Percentiles rank a stretch among this genome's conserved stretches.
phyloP scores from a whole-genome alignment of 2,329 filamentous ascomycete species.

The Biscogniauxia marginata region DNA sequence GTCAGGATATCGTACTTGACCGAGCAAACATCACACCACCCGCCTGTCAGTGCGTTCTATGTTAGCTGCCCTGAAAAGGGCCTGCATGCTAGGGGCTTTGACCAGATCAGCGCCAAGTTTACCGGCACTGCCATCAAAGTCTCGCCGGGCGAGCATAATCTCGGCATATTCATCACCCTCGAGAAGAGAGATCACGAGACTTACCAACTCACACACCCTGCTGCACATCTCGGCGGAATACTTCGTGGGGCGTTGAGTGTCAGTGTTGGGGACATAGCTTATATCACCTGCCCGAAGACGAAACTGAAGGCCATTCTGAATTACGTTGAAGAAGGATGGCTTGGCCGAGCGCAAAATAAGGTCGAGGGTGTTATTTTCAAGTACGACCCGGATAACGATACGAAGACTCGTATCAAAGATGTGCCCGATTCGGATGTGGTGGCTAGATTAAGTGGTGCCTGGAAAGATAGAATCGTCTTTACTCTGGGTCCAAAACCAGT shows the following conservation, averaged over 20 bases:
- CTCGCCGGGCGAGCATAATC: slow-evolving; percentile 85
- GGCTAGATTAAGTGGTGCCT: slow-evolving; percentile 77
- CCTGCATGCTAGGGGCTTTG: slow-evolving; percentile 83
- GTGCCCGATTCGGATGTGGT: slow-evolving; percentile 83
- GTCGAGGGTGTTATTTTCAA: slow-evolving; percentile 89
- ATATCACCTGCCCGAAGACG: slow-evolving; percentile 85
- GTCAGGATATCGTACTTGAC: slow-evolving; percentile 91
- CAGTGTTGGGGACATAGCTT: slow-evolving; percentile 86
- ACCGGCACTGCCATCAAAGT: slow-evolving; percentile 94
- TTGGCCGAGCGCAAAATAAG: slow-evolving; percentile 86
- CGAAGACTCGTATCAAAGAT: slow-evolving; percentile 75
- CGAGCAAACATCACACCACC: slow-evolving; percentile 97
- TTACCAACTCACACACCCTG: slow-evolving; percentile 92
- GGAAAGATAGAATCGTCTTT: slow-evolving; percentile 71
- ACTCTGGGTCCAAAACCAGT: slow-evolving; percentile 59
- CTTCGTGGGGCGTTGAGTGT: slow-evolving; percentile 85
- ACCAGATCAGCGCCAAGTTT: slow-evolving; percentile 96
- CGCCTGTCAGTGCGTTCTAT: slow-evolving; percentile 93
- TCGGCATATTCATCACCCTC: slow-evolving; percentile 91
- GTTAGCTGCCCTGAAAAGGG: slow-evolving; percentile 91
- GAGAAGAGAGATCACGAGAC: slow-evolving; percentile 80
- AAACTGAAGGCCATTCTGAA: slow-evolving; percentile 88
- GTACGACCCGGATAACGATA: slow-evolving; percentile 85
- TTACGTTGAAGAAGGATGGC: slow-evolving; percentile 93
- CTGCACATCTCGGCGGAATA: slow-evolving; percentile 87